phyloP scores from a whole-genome alignment of 1,284 basidiomycete species.

The Lentinus polychrous region DNA sequence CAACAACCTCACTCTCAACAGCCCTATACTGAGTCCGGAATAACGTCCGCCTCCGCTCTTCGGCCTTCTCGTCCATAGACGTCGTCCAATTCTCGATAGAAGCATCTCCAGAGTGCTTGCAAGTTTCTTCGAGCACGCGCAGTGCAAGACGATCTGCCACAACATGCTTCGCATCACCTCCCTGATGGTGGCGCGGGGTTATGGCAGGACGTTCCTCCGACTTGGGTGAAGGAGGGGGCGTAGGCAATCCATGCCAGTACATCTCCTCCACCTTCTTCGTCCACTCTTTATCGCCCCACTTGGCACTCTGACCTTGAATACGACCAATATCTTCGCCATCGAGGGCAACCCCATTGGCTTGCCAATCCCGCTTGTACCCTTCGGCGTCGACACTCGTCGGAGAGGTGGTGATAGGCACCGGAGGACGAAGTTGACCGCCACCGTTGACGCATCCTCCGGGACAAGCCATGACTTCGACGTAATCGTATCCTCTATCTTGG shows the following conservation, averaged over 20 bases:
- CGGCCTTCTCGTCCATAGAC: slow-evolving; percentile 34
- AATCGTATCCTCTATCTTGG: slow-evolving; percentile 74
- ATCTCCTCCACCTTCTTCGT: slow-evolving; percentile 67
- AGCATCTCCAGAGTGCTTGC: slow-evolving; percentile 13
- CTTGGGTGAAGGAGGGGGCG: slow-evolving; percentile 42
- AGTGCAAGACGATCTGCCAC: slow-evolving; percentile 36
- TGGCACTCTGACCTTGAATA: slow-evolving; percentile 29
- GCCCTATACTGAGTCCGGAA: slow-evolving; percentile 82
- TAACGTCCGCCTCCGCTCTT: slow-evolving; percentile 35
- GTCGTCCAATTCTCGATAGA: slow-evolving; percentile 21
- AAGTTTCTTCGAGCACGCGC: slow-evolving; percentile 36
- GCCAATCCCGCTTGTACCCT: slow-evolving; percentile 53
- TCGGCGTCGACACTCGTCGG: slow-evolving; percentile 43
- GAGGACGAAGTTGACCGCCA: slow-evolving; percentile 84
- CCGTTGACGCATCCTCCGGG: slow-evolving; percentile 97
- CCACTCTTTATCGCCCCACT: slow-evolving; percentile 77
- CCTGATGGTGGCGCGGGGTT: not conserved
- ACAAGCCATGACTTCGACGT: slow-evolving; percentile 99
- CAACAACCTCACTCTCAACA: slow-evolving; percentile 77
- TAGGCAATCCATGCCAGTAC: slow-evolving; percentile 62
- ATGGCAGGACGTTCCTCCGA: slow-evolving; percentile 1
- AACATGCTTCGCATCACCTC: not conserved
- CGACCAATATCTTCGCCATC: slow-evolving; percentile 21
- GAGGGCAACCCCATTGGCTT: slow-evolving; percentile 38
- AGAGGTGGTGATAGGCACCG: slow-evolving; percentile 19